phyloP scores from a whole-genome alignment of 2,329 filamentous ascomycete genomes.

The Cordyceps cicadae region DNA sequence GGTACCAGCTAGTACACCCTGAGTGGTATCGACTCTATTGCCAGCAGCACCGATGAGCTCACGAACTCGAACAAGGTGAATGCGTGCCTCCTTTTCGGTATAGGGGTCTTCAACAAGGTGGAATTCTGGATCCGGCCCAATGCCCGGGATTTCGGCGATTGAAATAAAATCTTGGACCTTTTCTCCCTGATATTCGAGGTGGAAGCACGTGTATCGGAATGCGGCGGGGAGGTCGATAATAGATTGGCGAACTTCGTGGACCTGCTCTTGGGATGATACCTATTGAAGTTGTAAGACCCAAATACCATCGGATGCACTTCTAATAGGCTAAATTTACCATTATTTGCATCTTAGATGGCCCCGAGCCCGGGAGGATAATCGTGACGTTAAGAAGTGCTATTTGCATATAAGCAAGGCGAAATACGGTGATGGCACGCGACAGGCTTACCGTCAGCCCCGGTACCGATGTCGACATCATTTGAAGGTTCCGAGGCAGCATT shows the following conservation, averaged over 20 bases:
- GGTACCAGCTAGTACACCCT: constrained; percentile 75
- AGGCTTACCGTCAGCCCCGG: constrained; percentile 27
- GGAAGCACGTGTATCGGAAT: constrained; percentile 98
- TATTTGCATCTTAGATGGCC: constrained; percentile 68
- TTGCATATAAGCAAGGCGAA: constrained; percentile 14
- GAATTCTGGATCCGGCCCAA: constrained; percentile 70
- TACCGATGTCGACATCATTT: constrained; percentile 21
- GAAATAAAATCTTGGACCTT: constrained; percentile 93
- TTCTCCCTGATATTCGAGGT: constrained; percentile 82
- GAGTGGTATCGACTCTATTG: constrained; percentile 75
- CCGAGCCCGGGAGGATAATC: constrained; percentile 70
- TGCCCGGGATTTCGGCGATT: constrained; percentile 76
- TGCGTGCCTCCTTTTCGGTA: constrained; percentile 93
- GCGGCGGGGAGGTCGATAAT: constrained; percentile 89
- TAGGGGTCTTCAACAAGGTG: constrained; percentile 88
- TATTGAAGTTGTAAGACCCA: constrained; percentile 25
- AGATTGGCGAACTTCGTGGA: constrained; percentile 94
- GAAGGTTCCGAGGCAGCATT: constrained; percentile 19
- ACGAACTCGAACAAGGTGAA: constrained; percentile 84
- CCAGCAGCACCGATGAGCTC: constrained; percentile 91
- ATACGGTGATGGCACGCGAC: constrained; percentile 10
- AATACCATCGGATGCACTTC: constrained; percentile 14
- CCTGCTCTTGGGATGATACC: constrained; percentile 89
- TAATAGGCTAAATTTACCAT: constrained; percentile 52
- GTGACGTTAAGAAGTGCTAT: constrained; percentile 54